phyloP scores from a whole-genome alignment of 169 alveolate genomes.

The Eimeria necatrix region DNA sequence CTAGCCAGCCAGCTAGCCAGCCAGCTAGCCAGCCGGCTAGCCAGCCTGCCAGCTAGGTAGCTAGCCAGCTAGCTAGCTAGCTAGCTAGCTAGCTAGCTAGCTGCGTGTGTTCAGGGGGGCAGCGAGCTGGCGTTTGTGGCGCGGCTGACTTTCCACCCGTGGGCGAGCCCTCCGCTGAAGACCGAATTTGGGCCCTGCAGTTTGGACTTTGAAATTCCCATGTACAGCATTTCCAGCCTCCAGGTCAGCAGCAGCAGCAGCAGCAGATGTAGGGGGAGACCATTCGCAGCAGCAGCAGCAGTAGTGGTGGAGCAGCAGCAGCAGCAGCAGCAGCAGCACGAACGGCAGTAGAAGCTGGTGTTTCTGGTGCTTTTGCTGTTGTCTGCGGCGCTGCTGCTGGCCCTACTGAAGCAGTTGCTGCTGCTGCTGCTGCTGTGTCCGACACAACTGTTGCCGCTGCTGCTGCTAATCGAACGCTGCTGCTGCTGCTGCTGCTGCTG shows the following conservation, averaged over 20 bases:
- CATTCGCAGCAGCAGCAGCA: background rate
- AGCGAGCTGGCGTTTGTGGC: background rate
- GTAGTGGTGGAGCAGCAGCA: background rate
- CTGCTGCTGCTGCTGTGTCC: conserved; percentile 7
- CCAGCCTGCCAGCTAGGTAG: too few relatives aligned
- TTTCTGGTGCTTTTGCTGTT: background rate
- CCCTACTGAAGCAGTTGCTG: background rate
- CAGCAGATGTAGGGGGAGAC: background rate
- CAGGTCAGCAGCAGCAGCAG: background rate
- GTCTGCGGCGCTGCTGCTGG: background rate
- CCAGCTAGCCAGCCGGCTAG: too few relatives aligned
- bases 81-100: too few relatives aligned
- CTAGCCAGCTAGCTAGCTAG: too few relatives aligned
- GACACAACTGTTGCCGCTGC: background rate
- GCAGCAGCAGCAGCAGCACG: background rate
- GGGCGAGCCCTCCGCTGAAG: background rate
- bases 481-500: conserved; percentile 18
- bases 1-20: too few relatives aligned
- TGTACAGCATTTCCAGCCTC: background rate
- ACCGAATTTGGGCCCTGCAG: background rate
- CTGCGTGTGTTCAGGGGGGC: too few relatives aligned
- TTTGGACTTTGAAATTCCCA: background rate
- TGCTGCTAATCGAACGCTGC: conserved; percentile 44
- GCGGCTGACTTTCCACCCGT: background rate
- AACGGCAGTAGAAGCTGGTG: background rate